phyloP scores from a whole-genome alignment of 2,329 filamentous ascomycete genomes.

The Eutypa lata region DNA sequence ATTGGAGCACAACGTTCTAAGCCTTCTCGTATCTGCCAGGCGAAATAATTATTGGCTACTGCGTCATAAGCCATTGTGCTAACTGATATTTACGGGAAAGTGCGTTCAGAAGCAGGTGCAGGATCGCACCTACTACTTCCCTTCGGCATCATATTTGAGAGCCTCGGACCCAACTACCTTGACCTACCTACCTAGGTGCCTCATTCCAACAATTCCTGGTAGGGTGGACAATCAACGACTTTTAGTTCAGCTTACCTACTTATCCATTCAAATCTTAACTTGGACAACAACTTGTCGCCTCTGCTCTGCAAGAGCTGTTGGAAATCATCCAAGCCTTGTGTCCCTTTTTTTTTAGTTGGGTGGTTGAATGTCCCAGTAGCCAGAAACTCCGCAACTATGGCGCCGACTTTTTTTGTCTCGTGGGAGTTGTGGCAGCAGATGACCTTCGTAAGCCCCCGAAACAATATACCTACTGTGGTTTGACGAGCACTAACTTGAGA shows the following conservation, averaged over 20 bases:
- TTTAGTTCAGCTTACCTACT: not conserved
- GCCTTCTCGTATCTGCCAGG: not conserved
- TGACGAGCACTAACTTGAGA: slow-evolving; percentile 13
- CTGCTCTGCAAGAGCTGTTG: not conserved
- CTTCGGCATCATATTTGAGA: too few relatives aligned
- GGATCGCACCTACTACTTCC: not conserved
- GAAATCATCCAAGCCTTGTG: not conserved
- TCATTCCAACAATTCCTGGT: not conserved
- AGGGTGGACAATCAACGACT: not conserved
- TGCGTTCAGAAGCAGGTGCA: not conserved
- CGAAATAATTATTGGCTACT: not conserved
- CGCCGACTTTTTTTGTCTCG: slow-evolving; percentile 55
- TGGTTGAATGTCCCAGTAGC: slow-evolving; percentile 15
- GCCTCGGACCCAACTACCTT: not conserved
- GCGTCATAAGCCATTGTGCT: not conserved
- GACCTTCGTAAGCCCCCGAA: slow-evolving; percentile 69
- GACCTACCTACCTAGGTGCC: not conserved
- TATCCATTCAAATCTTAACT: not conserved
- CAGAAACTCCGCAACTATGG: slow-evolving; percentile 30
- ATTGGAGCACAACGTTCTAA: not conserved
- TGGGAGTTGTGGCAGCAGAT: slow-evolving; percentile 89
- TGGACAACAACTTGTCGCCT: slow-evolving; percentile 4
- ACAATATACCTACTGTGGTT: not conserved
- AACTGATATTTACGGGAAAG: not conserved
- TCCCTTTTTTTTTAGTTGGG: slow-evolving; percentile 14